Evolutionary conservation across 2,329 filamentous ascomycete species (phyloP).

Genomic region (Penicillium griseofulvum): DNA sequence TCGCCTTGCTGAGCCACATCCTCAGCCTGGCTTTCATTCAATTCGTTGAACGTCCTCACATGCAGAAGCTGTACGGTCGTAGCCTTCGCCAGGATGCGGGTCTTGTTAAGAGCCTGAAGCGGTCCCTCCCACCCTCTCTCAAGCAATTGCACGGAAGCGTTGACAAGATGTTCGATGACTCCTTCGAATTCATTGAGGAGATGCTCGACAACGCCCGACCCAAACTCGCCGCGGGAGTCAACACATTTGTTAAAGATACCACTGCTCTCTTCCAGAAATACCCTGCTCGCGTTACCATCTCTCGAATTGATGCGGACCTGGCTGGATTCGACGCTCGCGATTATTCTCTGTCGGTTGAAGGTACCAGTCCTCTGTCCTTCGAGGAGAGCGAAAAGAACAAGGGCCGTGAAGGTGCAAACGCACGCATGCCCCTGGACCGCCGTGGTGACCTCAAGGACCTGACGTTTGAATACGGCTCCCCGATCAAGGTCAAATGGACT

Average conservation of each 20-base stretch:
- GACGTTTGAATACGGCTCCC: slow-evolving; percentile 82
- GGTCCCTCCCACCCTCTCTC: slow-evolving; percentile 78
- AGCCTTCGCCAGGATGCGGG: slow-evolving; percentile 83
- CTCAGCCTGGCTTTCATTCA: slow-evolving; percentile 85
- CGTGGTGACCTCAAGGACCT: slow-evolving; percentile 67
- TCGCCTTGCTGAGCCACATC: slow-evolving; percentile 81
- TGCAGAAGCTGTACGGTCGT: slow-evolving; percentile 94
- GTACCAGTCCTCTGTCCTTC: slow-evolving; percentile 55
- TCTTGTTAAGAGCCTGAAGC: slow-evolving; percentile 84
- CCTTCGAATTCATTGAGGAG: slow-evolving; percentile 85
- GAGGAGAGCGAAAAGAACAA: slow-evolving; percentile 60
- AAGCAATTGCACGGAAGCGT: slow-evolving; percentile 81
- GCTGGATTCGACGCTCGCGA: slow-evolving; percentile 75
- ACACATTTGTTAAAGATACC: slow-evolving; percentile 82
- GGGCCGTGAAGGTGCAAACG: slow-evolving; percentile 70
- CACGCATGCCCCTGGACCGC: slow-evolving; percentile 62
- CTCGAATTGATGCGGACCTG: slow-evolving; percentile 73
- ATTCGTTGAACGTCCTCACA: slow-evolving; percentile 91
- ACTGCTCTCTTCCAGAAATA: slow-evolving; percentile 85
- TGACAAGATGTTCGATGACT: slow-evolving; percentile 81
- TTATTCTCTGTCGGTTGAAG: slow-evolving; percentile 74
- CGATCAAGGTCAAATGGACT: slow-evolving; percentile 85
- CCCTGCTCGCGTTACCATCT: slow-evolving; percentile 80
- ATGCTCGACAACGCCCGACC: slow-evolving; percentile 81
- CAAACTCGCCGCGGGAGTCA: slow-evolving; percentile 81